Base-by-base conservation (phyloP, 2,329 filamentous ascomycete species). In the Sporothrix humicola region DNA sequence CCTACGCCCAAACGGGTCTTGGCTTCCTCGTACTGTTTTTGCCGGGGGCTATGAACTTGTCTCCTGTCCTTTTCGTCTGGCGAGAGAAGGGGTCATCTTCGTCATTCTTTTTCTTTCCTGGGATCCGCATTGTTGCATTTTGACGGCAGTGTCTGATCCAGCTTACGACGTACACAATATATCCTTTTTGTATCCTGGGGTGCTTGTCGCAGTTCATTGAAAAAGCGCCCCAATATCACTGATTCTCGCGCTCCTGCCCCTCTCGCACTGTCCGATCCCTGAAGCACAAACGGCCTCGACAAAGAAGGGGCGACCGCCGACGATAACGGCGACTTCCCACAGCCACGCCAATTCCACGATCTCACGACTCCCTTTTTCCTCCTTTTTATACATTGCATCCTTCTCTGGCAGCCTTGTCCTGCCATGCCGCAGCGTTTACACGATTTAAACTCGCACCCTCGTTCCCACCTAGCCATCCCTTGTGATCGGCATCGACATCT, bases 341-440 rank as follows among this genome's bases (percentile, higher is more conserved):
- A n/a, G 23, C 50, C 17, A 37, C n/a, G 13, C 66, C 15, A 26
- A 13, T 8, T 17, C 48, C 46, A 42, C 66, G 23, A 8, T 26
- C 4, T 50, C 17, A 12, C 31, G 31, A 37, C 31, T 37, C 31
- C 31, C 31, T 37, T 37, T 37, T 37, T 7, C 31, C 31, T 37
- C 31, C 31, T 37, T 37, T 37, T 37, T 7, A 37, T 37, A 37
- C 31, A 37, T 37, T 37, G 31, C 31, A 37, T 37, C 31, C 31
- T 7, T 3, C 31, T 37, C 69, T 37, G 42, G 54, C 69, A 71
- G 54, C 42, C 12, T 13, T 15, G 52, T 59, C 31, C 54, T 71
- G 69, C 69, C 69, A 71, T 71, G 69, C 54, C 52, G 48, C 69
- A 71, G 54, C 69, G 42, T 48, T 26, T 31, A 31, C 52, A 48